A percentile compares a stretch with the other conserved stretches of the same genome.
Evolutionary conservation across 2,329 filamentous ascomycete genomes (phyloP).

Genomic region (Pyrenochaeta sp.): DNA sequence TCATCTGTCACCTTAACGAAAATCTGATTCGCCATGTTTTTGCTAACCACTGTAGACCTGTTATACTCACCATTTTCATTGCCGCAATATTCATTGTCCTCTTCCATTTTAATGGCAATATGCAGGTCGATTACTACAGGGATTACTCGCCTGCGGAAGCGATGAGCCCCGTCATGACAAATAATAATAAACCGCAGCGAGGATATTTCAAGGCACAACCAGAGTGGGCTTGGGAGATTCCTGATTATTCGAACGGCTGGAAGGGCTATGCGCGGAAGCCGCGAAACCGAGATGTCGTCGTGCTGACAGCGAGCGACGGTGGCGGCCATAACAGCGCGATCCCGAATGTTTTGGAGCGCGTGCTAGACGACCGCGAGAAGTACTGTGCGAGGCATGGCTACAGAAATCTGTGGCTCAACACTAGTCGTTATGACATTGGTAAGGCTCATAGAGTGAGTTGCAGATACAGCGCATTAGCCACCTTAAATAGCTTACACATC

Average conservation of each 20-base stretch:
- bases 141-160: conserved; percentile 31
- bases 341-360: conserved; percentile 45
- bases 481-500: not conserved
- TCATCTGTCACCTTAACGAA: too few relatives aligned
- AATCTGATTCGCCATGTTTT: too few relatives aligned
- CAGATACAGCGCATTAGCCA: not conserved
- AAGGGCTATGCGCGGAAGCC: conserved; percentile 42
- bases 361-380: conserved; percentile 45
- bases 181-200: conserved; percentile 36
- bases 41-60: conserved; percentile 28
- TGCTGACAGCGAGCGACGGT: conserved; percentile 53
- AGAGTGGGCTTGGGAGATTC: conserved; percentile 43
- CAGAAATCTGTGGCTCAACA: conserved; percentile 52
- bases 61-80: conserved; percentile 28
- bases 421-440: conserved; percentile 50
- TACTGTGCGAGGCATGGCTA: conserved; percentile 51
- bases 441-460: conserved; percentile 44
- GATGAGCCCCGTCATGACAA: conserved; percentile 18
- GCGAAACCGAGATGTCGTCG: conserved; percentile 45
- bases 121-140: conserved; percentile 36
- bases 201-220: conserved; percentile 43
- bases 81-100: conserved; percentile 30
- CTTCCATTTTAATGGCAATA: conserved; percentile 36
- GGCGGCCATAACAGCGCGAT: conserved; percentile 54
- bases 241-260: conserved; percentile 34